Base-by-base conservation (phyloP, 1,139 yeast genomes). In the Saccharomyces pastorianus region DNA sequence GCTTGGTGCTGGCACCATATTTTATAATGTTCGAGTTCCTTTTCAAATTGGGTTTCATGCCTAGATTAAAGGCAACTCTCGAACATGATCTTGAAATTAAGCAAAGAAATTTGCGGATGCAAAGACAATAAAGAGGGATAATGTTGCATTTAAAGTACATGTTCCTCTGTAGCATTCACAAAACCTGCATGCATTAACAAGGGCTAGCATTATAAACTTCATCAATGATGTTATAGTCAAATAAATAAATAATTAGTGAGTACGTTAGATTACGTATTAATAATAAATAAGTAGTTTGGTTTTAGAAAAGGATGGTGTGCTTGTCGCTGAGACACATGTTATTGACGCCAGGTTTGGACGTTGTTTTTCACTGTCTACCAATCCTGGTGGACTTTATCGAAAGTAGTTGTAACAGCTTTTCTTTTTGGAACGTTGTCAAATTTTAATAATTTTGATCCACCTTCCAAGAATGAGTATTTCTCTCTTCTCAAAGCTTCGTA, bases 401-500 rank as follows among this genome's bases (percentile, higher is more conserved):
- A 83, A 7, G 61, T 56, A 11, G 59, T 51, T n/a, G 38, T 31
- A 55, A 76, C 76, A 55, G 86, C 80, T 74, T 83, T 51, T 51
- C 53, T 84, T 74, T 86, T 86, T 48, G 55, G 55, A 28, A 23
- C 34, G 32, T 26, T 51, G 50, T 82, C 79, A 34, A 95, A 93
- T 65, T 80, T 80, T 53, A 85, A 71, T 58, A 84, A 74, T 59
- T 78, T 80, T 23, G 88, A 79, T 46, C 95, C 95, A 63, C 90
- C 90, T 75, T 93, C 98, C 67, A 90, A 81, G 82, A 95, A 93
- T 14, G 96, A 88, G 71, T 87, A 93, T 69, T 76, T 82, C 55
- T 78, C 83, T 70, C 80, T 84, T 78, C 99, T 88, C 60, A 74
- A 73, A 34, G 74, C 79, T 76, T 93, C 99, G 68, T 83, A 93